Percentiles rank a stretch among this genome's conserved stretches.
phyloP scores from a whole-genome alignment of 805 yeast genomes.

The Barnettozyma siamensis region DNA sequence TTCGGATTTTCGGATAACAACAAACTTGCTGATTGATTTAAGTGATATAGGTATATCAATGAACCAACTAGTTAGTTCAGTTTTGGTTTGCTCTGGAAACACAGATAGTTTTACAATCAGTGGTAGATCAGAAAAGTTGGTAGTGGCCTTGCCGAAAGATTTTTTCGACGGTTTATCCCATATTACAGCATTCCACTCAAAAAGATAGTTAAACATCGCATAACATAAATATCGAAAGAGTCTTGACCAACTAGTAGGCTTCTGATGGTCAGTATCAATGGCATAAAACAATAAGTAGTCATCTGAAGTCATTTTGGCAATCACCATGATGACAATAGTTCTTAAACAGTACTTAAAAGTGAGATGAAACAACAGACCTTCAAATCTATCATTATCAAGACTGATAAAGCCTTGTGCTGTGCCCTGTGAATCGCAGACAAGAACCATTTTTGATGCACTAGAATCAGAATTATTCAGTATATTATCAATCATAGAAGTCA shows the following conservation, averaged over 20 bases:
- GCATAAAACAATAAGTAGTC: conserved; percentile 68
- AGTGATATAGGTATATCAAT: no score
- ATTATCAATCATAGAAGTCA: conserved; percentile 64
- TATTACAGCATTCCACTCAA: conserved; percentile 77
- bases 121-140: no score
- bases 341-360: conserved; percentile 87
- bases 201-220: conserved; percentile 77
- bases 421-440: conserved; percentile 90
- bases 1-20: no score
- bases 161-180: conserved; percentile 68
- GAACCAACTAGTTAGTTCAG: no score
- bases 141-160: no score
- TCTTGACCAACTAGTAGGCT: conserved; percentile 40
- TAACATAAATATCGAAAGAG: conserved; percentile 63
- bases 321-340: conserved; percentile 58
- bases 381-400: conserved; percentile 44
- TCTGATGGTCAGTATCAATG: conserved; percentile 62
- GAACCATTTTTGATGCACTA: conserved; percentile 40
- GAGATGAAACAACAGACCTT: conserved; percentile 67
- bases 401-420: conserved; percentile 80
- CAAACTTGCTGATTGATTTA: no score
- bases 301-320: conserved; percentile 45
- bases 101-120: no score
- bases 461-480: conserved; percentile 38
- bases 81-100: no score